phyloP scores from a whole-genome alignment of 108 stramenopile species.

The Cylindrotheca closterium region DNA sequence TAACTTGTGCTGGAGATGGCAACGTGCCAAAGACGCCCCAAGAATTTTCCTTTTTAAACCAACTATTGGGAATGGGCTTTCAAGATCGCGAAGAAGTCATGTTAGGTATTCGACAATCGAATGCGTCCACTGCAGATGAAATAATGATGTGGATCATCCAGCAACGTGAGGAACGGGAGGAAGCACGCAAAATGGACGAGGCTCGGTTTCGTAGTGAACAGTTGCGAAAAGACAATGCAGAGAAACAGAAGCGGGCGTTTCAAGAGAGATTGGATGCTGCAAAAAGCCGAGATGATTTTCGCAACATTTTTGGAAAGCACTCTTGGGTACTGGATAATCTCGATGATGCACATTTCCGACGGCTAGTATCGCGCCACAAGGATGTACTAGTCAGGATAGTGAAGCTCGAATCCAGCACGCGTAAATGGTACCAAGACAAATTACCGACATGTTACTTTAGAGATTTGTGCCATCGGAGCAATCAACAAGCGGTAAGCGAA shows the following conservation, averaged over 20 bases:
- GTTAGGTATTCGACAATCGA: not conserved
- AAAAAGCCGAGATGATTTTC: not conserved
- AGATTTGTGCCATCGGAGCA: not conserved
- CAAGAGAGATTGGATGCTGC: not conserved
- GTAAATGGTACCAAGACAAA: not conserved
- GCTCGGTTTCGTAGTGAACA: not conserved
- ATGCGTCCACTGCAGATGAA: not conserved
- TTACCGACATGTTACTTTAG: not conserved
- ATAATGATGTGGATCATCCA: not conserved
- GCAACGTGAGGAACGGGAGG: not conserved
- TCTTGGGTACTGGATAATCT: not conserved
- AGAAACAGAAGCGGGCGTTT: not conserved
- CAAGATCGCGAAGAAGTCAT: not conserved
- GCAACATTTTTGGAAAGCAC: not conserved
- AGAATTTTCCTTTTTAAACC: not conserved
- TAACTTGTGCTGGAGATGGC: too few relatives aligned
- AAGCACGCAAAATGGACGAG: not conserved
- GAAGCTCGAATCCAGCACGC: not conserved
- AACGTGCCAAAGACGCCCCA: not conserved
- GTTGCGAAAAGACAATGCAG: not conserved
- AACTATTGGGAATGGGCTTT: not conserved
- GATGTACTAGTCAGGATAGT: not conserved
- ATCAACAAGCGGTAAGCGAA: not conserved
- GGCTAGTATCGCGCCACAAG: not conserved
- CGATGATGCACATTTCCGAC: not conserved